Base-by-base conservation (phyloP, 1,284 basidiomycete species). In the Cutaneotrichosporon mucoides region DNA sequence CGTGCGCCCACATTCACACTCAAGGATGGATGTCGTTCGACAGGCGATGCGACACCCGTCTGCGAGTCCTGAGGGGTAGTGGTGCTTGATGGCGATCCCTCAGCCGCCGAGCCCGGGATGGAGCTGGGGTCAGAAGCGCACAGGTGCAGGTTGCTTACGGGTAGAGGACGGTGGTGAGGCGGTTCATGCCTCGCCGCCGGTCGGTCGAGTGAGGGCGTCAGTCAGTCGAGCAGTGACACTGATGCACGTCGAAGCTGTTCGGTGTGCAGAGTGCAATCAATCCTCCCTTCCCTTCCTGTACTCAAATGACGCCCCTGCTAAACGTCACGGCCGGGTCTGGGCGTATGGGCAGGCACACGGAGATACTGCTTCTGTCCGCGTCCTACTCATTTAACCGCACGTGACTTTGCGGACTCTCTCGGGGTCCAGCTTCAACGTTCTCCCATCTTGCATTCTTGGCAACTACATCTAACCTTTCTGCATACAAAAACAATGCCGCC, bases 401-500 rank as follows among this genome's bases (percentile, higher is more conserved):
- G 24, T 24, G 24, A 24, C 24, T 24, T 24, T 24, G 24, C 24
- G 24, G 24, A 24, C 24, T 24, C 24, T 24, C 24, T 24, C 24
- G 24, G 24, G 24, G 24, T 24, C 24, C 24, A 24, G 24, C 24
- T 24, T 24, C 24, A 24, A 24, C 24, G 24, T 24, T 24, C 24
- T 24, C 24, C 24, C 24, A 24, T 24, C 24, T 6, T 13, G 33
- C 10, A n/a, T 40, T 13, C 37, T n/a, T 15, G 46, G 34, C 46
- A 48, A 24, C 24, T 48, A 24, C 46, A 35, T 46, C 44, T 46
- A 10, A 46, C 16, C 33, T 35, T 13, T 36, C 2, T 34, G 8
- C 46, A 6, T 35, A 48, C 46, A 36, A 48, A 48, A 48, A 48
- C 46, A 48, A 76, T 76, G 75, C 75, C 75, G 56, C 75, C 75